phyloP scores from a whole-genome alignment of 371 early-diverging fungal genomes.

The Cladochytrium tenue region DNA sequence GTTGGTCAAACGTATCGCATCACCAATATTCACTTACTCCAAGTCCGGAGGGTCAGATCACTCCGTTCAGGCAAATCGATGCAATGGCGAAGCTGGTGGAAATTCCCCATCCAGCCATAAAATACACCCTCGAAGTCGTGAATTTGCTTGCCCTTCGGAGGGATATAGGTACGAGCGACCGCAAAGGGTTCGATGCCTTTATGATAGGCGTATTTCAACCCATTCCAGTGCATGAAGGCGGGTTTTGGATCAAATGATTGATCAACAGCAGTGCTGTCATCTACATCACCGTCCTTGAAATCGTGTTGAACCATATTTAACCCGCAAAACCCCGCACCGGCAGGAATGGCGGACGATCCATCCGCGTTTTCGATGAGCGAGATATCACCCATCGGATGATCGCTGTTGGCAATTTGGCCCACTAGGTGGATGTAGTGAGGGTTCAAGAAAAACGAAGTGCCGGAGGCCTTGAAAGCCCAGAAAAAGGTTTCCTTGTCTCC shows the following conservation, averaged over 20 bases:
- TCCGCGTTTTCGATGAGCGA: background rate
- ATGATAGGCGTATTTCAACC: conserved; percentile 13
- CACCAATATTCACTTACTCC: background rate
- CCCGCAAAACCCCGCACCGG: conserved; percentile 10
- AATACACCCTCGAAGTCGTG: background rate
- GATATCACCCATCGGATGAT: background rate
- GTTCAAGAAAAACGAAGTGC: background rate
- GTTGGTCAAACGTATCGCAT: background rate
- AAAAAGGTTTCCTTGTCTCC: conserved; percentile 20
- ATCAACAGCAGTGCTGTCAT: background rate
- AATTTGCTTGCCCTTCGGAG: background rate
- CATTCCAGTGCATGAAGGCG: conserved; percentile 13
- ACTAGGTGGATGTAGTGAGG: background rate
- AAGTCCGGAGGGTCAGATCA: background rate
- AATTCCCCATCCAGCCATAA: conserved; percentile 7
- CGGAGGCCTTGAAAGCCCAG: conserved; percentile 12
- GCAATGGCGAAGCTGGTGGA: conserved; percentile 7
- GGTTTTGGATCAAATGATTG: conserved; percentile 7
- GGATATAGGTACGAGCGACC: conserved; percentile 2
- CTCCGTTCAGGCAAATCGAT: background rate
- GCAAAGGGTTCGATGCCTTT: conserved; percentile 12
- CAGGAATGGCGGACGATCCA: background rate
- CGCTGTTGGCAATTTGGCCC: background rate
- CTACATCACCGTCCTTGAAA: conserved; percentile 7
- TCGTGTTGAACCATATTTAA: conserved; percentile 19